These are phyloP conservation scores for Seminavis robusta DNA, from an alignment of 108 stramenopile species.

Conservation along the genomic window DNA sequence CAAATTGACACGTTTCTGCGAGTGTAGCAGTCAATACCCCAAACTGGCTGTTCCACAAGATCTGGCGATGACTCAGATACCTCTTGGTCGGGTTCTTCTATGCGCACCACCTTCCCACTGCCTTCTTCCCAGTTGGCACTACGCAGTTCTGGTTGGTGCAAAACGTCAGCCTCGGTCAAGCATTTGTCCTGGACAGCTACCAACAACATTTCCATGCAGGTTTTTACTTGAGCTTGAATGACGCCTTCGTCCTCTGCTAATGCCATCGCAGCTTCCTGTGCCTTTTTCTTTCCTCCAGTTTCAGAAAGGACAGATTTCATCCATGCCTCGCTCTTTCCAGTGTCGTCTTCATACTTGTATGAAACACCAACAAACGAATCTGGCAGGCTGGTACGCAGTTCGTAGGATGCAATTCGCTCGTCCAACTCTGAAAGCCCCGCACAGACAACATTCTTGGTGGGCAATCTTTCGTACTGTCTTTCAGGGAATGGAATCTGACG, in stretches of 20 bases:
- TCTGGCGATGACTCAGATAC: constrained; percentile 28
- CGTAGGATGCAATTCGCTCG: constrained; percentile 71
- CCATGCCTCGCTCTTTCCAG: constrained; percentile 83
- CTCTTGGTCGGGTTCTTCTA: neutral
- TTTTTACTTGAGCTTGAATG: constrained; percentile 73
- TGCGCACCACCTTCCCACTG: neutral
- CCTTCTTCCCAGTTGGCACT: constrained; percentile 58
- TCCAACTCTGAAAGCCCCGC: constrained; percentile 77
- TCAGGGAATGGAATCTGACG: constrained; percentile 68
- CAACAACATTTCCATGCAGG: constrained; percentile 60
- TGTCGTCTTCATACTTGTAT: constrained; percentile 80
- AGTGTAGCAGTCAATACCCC: constrained; percentile 90
- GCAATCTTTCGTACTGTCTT: constrained; percentile 67
- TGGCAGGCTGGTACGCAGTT: constrained; percentile 60
- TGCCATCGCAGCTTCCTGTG: constrained; percentile 54
- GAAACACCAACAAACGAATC: constrained; percentile 80
- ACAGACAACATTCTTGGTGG: constrained; percentile 64
- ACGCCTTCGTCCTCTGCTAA: constrained; percentile 79
- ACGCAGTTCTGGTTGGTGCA: constrained; percentile 68
- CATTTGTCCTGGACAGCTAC: constrained; percentile 80
- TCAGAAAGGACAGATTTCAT: constrained; percentile 79
- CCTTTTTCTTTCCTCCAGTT: constrained; percentile 27
- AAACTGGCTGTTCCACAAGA: constrained; percentile 82
- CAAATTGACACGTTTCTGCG: constrained; percentile 65
- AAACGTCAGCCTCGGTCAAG: constrained; percentile 75